Evolutionary conservation across 768 basidiomycete genomes (phyloP), one percentile per base, ranked within the genome.

Genomic region (Peribolospora baueri): DNA sequence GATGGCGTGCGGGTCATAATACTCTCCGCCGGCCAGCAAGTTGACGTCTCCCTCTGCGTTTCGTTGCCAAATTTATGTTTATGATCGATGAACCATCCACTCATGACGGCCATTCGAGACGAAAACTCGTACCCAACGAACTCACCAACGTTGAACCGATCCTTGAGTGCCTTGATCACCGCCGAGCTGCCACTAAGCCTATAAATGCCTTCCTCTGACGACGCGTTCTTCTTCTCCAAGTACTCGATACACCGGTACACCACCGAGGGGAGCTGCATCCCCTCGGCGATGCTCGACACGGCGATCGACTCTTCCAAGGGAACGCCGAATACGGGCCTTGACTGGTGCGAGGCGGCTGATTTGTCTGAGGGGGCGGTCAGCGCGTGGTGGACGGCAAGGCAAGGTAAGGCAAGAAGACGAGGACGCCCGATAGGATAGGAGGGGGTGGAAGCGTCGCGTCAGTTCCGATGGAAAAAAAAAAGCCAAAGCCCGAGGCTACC

Each of bases 191-290:
- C 90, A 64, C 83, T 88, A 10, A 98, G 70, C 57, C 93, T 79
- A 69, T 95, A 98, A 57, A 98, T 91, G 42, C 93, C 93, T 68
- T 98, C 93, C 64, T 98, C 93, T 61, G 84, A 79, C 58, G 95
- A 85, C 25, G 93, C 91, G 66, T 84, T 76, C 71, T 90, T 90
- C 14, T 78, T 76, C 70, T 97, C 86, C 54, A 98, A 72, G 69
- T 91, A 98, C 64, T 93, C 81, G 60, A 98, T 90, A 60, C 81
- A 83, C 54, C 93, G 78, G 72, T 90, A 98, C 42, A 93, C 81
- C 61, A 95, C 82, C 5, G 91, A 85, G 3, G 93, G 93, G 25
- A 98, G 72, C 61, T 81, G 80, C 38, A 61, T 56, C 5, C 61
- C 62, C 0, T 62, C 64, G 53, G 81, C 88, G 55, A 95, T 84